phyloP scores from a whole-genome alignment of 257 asterid species.

The Solanum chilense region DNA sequence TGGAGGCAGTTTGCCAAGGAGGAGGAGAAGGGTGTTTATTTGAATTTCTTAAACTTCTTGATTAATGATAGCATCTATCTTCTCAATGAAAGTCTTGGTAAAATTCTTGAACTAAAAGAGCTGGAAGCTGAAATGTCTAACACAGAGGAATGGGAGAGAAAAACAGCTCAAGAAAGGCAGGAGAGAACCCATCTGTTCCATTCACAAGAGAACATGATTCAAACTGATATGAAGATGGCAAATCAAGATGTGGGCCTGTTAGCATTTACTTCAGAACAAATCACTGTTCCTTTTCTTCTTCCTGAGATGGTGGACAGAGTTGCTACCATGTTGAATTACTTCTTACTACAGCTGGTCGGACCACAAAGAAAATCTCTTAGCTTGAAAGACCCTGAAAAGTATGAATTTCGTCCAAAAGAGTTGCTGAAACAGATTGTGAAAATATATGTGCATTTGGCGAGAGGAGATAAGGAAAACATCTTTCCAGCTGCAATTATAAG shows the following conservation, averaged over 20 bases:
- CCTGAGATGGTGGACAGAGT: slow-evolving; percentile 99
- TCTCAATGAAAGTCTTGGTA: slow-evolving; percentile 91
- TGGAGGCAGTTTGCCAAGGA: slow-evolving; percentile 98
- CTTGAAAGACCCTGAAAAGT: slow-evolving; percentile 92
- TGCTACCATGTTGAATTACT: slow-evolving; percentile 96
- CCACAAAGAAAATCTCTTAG: slow-evolving; percentile 92
- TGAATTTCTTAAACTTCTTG: slow-evolving; percentile 84
- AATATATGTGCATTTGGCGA: slow-evolving; percentile 75
- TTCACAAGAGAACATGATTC: slow-evolving; percentile 94
- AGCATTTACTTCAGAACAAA: slow-evolving; percentile 93
- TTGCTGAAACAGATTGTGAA: slow-evolving; percentile 75
- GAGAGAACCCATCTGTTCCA: slow-evolving; percentile 88
- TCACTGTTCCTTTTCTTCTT: slow-evolving; percentile 76
- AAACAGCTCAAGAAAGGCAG: slow-evolving; percentile 91
- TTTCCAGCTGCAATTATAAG: slow-evolving; percentile 77
- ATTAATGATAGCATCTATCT: slow-evolving; percentile 92
- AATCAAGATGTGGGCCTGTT: slow-evolving; percentile 92
- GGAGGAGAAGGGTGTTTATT: slow-evolving; percentile 94
- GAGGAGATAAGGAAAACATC: slow-evolving; percentile 66
- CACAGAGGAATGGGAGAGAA: slow-evolving; percentile 79
- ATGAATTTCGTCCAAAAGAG: slow-evolving; percentile 83
- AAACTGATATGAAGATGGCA: slow-evolving; percentile 92
- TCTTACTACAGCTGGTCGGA: slow-evolving; percentile 86
- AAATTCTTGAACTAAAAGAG: slow-evolving; percentile 88
- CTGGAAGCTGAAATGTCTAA: slow-evolving; percentile 97